These are phyloP conservation scores for Cercospora zeina DNA, from an alignment of 2,329 filamentous ascomycete species.

Conservation along the genomic window DNA sequence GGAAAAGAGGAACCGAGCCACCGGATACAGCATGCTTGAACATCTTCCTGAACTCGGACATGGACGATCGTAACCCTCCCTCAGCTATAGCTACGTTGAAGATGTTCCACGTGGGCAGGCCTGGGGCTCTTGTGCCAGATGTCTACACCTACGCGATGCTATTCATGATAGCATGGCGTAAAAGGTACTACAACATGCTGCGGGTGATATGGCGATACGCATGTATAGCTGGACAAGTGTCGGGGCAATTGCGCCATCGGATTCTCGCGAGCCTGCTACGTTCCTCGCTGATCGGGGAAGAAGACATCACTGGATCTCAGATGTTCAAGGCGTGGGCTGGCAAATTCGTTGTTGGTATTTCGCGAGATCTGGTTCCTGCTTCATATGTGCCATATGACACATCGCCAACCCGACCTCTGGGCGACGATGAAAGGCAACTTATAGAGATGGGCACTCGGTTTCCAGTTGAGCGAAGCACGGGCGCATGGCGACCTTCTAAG, in stretches of 20 bases:
- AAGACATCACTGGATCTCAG: neutral
- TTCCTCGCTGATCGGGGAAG: slow-evolving; percentile 7
- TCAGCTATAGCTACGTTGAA: slow-evolving; percentile 27
- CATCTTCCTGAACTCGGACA: slow-evolving; percentile 32
- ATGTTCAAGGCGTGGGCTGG: slow-evolving; percentile 29
- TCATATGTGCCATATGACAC: slow-evolving; percentile 1
- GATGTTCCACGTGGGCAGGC: slow-evolving; percentile 23
- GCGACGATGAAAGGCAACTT: slow-evolving; percentile 3
- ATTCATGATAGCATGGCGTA: slow-evolving; percentile 33
- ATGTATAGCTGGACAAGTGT: slow-evolving; percentile 33
- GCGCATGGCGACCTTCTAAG: too few relatives aligned
- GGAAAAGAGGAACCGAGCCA: slow-evolving; percentile 1
- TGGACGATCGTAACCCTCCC: slow-evolving; percentile 20
- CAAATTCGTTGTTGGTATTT: slow-evolving; percentile 33
- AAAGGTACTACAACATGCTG: slow-evolving; percentile 35
- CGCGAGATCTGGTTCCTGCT: neutral
- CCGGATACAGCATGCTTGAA: slow-evolving; percentile 30
- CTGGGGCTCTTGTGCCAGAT: slow-evolving; percentile 19
- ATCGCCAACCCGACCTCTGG: neutral
- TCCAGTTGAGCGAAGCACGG: neutral
- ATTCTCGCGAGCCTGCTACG: slow-evolving; percentile 22
- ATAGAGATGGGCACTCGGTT: neutral
- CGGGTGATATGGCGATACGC: slow-evolving; percentile 41
- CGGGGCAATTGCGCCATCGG: slow-evolving; percentile 15
- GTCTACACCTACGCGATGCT: slow-evolving; percentile 28